Conservation (phyloP, 306 rosid genomes). For the Ziziphus jujuba region DNA sequence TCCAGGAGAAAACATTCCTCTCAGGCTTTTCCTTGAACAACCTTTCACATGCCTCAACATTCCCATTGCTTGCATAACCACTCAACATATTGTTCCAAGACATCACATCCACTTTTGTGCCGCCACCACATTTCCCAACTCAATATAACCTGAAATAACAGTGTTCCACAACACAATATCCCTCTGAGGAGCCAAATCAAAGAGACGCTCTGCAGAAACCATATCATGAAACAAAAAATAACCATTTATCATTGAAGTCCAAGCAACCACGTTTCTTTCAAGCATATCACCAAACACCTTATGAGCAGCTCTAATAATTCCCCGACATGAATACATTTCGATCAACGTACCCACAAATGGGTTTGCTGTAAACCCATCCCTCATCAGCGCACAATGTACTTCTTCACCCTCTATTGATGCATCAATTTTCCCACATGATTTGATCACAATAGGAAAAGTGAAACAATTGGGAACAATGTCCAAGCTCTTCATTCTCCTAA, state of each 20-base stretch:
- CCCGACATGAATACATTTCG: constrained; percentile 54
- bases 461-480: constrained; percentile 52
- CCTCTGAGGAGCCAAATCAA: constrained; percentile 60
- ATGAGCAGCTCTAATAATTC: constrained; percentile 46
- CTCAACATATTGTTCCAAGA: constrained; percentile 71
- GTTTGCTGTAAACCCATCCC: constrained; percentile 54
- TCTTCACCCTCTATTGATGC: constrained; percentile 58
- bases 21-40: constrained; percentile 66
- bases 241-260: constrained; percentile 68
- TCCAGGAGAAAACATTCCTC: constrained; percentile 82
- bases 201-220: constrained; percentile 51
- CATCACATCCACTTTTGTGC: constrained; percentile 61
- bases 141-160: constrained; percentile 61
- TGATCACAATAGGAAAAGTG: constrained; percentile 62
- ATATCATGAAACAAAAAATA: constrained; percentile 51
- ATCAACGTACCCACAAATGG: constrained; percentile 56
- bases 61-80: constrained; percentile 59
- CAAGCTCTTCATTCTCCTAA: constrained; percentile 39
- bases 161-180: constrained; percentile 75
- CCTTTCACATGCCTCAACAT: constrained; percentile 49
- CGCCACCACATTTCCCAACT: constrained; percentile 43
- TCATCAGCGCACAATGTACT: constrained; percentile 54
- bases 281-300: constrained; percentile 63
- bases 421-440: constrained; percentile 47
- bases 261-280: constrained; percentile 66